These are phyloP conservation scores for Helianthus annuus DNA, from an alignment of 129 eudicot species.

Conservation along the genomic window DNA sequence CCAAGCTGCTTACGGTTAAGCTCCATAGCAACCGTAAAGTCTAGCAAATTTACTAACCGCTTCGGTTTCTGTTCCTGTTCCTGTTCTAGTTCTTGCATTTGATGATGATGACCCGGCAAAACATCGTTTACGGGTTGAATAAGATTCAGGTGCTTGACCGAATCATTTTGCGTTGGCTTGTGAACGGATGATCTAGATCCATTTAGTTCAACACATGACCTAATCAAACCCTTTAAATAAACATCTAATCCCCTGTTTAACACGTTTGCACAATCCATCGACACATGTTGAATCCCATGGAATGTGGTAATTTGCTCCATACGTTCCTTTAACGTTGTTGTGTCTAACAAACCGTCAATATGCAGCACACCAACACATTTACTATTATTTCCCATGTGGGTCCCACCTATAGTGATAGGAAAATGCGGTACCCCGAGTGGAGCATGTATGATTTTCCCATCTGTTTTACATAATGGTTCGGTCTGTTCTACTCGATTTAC, in stretches of 20 bases:
- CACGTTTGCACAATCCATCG: slow-evolving; percentile 71
- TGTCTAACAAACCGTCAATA: slow-evolving; percentile 65
- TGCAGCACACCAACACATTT: slow-evolving; percentile 42
- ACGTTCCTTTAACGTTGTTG: slow-evolving; percentile 52
- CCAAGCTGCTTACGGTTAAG: slow-evolving; percentile 75
- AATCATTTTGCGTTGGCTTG: slow-evolving; percentile 34
- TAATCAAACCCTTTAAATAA: slow-evolving; percentile 76
- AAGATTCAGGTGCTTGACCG: slow-evolving; percentile 42
- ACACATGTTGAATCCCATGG: slow-evolving; percentile 74
- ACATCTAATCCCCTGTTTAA: slow-evolving; percentile 68
- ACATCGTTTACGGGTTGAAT: slow-evolving; percentile 53
- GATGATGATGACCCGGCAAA: slow-evolving; percentile 49
- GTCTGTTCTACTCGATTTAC: slow-evolving; percentile 46
- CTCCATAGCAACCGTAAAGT: slow-evolving; percentile 93
- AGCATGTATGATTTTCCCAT: slow-evolving; percentile 48
- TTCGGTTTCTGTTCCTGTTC: slow-evolving; percentile 29
- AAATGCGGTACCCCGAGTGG: slow-evolving; percentile 85
- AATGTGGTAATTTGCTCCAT: slow-evolving; percentile 72
- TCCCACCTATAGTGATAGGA: slow-evolving; percentile 54
- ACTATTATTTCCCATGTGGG: slow-evolving; percentile 50
- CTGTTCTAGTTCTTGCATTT: slow-evolving; percentile 33
- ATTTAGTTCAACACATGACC: slow-evolving; percentile 66
- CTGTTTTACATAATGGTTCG: slow-evolving; percentile 37
- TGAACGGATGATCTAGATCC: slow-evolving; percentile 56
- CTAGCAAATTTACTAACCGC: slow-evolving; percentile 61